phyloP scores from a whole-genome alignment of 768 basidiomycete genomes.

The Trichaptum fuscoviolaceum region DNA sequence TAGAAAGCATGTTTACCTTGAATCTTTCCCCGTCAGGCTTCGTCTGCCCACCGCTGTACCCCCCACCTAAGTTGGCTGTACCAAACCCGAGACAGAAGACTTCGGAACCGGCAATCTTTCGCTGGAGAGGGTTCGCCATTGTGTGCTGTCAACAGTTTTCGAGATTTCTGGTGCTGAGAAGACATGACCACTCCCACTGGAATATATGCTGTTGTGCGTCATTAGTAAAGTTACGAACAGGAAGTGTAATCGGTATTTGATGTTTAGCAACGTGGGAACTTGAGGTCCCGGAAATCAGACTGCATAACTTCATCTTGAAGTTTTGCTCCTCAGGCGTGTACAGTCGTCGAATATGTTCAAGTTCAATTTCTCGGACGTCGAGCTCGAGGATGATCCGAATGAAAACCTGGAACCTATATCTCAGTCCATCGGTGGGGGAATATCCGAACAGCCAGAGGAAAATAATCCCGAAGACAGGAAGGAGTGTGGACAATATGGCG shows the following conservation, averaged over 20 bases:
- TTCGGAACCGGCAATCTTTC: not conserved
- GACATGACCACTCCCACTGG: too few relatives aligned
- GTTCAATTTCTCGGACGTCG: slow-evolving; percentile 1
- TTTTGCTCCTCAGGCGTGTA: too few relatives aligned
- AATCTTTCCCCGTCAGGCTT: slow-evolving; percentile 1
- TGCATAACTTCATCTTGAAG: too few relatives aligned
- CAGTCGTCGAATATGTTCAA: slow-evolving; percentile 1
- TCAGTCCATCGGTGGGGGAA: not conserved
- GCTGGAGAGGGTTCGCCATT: not conserved
- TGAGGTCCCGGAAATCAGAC: too few relatives aligned
- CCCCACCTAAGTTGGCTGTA: too few relatives aligned
- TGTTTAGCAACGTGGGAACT: too few relatives aligned
- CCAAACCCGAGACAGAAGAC: not conserved
- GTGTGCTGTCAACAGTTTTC: not conserved
- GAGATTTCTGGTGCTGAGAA: too few relatives aligned
- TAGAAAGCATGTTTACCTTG: not conserved
- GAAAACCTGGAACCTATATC: not conserved
- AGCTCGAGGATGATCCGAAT: not conserved
- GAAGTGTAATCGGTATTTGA: too few relatives aligned
- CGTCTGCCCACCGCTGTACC: not conserved
- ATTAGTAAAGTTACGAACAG: too few relatives aligned
- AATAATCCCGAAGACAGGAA: not conserved
- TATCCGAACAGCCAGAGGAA: not conserved
- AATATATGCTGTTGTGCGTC: too few relatives aligned
- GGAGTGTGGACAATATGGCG: not conserved